These are phyloP conservation scores for Tricholomella constricta DNA, from an alignment of 768 basidiomycete species.

Conservation along the genomic window DNA sequence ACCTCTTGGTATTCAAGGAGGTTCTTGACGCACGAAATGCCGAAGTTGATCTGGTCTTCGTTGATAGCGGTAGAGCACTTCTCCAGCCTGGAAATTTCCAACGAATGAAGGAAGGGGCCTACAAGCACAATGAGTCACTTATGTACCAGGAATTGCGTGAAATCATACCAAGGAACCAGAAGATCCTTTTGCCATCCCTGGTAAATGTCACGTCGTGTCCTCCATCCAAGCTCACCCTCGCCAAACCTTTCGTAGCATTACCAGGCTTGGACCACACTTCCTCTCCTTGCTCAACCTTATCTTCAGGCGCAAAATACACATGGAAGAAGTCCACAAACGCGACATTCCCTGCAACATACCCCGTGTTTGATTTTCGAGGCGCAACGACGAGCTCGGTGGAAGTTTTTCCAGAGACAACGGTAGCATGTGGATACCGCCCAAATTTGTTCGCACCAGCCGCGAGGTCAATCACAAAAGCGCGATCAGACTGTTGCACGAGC, in stretches of 20 bases:
- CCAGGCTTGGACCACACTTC: constrained; percentile 71
- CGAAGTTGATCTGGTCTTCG: constrained; percentile 55
- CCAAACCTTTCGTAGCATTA: constrained; percentile 61
- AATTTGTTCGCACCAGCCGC: constrained; percentile 42
- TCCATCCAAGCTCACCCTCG: constrained; percentile 69
- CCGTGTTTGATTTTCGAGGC: constrained; percentile 21
- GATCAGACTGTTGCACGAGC: constrained; percentile 57
- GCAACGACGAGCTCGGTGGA: constrained; percentile 58
- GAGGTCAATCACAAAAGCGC: constrained; percentile 55
- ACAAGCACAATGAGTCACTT: not conserved
- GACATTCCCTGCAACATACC: constrained; percentile 35
- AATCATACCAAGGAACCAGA: constrained; percentile 71
- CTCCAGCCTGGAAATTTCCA: constrained; percentile 54
- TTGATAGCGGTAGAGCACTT: constrained; percentile 51
- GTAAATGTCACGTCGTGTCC: constrained; percentile 72
- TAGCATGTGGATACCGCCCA: constrained; percentile 49
- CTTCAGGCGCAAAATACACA: constrained; percentile 56
- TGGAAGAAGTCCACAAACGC: constrained; percentile 75
- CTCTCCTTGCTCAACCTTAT: constrained; percentile 39
- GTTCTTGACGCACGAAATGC: constrained; percentile 59
- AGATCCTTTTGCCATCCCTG: constrained; percentile 61
- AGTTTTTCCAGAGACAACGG: constrained; percentile 56
- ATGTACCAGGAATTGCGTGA: too few relatives aligned
- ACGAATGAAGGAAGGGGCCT: constrained; percentile 67
- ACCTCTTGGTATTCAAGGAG: constrained; percentile 62